Evolutionary conservation across 1,284 basidiomycete genomes (phyloP).

Genomic region (Sparassis latifolia): DNA sequence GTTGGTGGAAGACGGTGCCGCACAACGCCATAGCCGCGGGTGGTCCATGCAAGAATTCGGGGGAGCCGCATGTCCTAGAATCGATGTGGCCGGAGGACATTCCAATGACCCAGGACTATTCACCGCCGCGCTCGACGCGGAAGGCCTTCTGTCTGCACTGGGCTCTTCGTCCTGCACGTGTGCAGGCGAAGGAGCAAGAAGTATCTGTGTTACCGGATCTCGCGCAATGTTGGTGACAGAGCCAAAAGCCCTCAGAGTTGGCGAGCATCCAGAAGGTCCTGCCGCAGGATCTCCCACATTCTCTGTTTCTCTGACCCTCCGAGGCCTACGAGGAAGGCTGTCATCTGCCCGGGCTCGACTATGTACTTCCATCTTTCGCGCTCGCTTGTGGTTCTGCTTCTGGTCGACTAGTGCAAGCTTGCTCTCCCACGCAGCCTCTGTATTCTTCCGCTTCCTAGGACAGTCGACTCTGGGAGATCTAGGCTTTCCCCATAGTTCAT

Average conservation of each 20-base stretch:
- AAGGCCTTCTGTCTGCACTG: too few relatives aligned
- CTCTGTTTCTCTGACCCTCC: background rate
- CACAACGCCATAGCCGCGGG: too few relatives aligned
- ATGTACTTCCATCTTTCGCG: constrained; percentile 2
- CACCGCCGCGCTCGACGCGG: too few relatives aligned
- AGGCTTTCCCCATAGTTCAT: constrained; percentile 33
- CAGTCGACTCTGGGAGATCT: constrained; percentile 31
- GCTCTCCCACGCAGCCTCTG: constrained; percentile 28
- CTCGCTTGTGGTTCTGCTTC: constrained; percentile 5
- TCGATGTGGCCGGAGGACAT: too few relatives aligned
- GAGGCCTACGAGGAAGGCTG: background rate
- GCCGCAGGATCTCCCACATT: background rate
- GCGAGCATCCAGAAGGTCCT: background rate
- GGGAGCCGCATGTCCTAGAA: too few relatives aligned
- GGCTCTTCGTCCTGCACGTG: too few relatives aligned
- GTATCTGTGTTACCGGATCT: too few relatives aligned
- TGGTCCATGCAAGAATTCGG: too few relatives aligned
- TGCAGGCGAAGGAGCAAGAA: too few relatives aligned
- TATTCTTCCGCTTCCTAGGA: constrained; percentile 28
- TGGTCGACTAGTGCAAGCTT: constrained; percentile 25
- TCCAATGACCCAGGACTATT: too few relatives aligned
- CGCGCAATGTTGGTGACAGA: constrained; percentile 20
- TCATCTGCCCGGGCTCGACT: too few relatives aligned
- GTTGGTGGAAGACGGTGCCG: too few relatives aligned
- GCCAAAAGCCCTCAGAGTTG: constrained; percentile 5